Conservation (phyloP, 2,329 filamentous ascomycete species). For the Epichloe festucae region DNA sequence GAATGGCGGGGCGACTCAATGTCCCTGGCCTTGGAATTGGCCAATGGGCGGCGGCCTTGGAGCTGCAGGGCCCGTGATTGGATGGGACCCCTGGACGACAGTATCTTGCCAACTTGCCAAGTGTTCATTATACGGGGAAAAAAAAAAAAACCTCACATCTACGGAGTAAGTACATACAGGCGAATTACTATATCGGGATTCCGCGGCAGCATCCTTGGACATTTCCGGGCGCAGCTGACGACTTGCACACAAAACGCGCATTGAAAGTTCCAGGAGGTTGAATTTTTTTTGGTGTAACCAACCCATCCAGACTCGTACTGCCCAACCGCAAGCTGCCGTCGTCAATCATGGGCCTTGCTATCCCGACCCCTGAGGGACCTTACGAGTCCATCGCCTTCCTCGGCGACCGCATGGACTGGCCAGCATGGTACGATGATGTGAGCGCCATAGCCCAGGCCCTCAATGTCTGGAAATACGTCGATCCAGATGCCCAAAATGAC, state of each 20-base stretch:
- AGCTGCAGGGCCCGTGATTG: not conserved
- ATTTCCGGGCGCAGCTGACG: no score
- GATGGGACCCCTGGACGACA: not conserved
- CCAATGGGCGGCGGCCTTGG: not conserved
- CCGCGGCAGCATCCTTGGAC: no score
- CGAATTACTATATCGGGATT: no score
- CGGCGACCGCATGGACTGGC: slow-evolving; percentile 5
- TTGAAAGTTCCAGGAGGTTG: not conserved
- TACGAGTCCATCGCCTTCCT: slow-evolving; percentile 4
- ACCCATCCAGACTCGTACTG: no score
- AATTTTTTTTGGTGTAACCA: no score
- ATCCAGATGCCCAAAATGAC: slow-evolving; percentile 2
- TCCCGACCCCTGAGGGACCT: not conserved
- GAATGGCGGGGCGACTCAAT: not conserved
- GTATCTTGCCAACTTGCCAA: not conserved
- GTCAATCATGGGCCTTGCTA: slow-evolving; percentile 1
- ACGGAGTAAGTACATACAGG: no score
- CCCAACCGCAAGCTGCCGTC: not conserved
- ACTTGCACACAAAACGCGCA: not conserved
- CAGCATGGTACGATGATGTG: slow-evolving; percentile 5
- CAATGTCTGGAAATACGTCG: slow-evolving; percentile 7
- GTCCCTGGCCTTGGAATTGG: not conserved
- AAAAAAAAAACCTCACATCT: no score
- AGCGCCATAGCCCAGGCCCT: slow-evolving; percentile 1
- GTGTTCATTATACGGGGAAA: no score